phyloP scores from a whole-genome alignment of 2,329 filamentous ascomycete genomes.

The Clarireedia sp. region DNA sequence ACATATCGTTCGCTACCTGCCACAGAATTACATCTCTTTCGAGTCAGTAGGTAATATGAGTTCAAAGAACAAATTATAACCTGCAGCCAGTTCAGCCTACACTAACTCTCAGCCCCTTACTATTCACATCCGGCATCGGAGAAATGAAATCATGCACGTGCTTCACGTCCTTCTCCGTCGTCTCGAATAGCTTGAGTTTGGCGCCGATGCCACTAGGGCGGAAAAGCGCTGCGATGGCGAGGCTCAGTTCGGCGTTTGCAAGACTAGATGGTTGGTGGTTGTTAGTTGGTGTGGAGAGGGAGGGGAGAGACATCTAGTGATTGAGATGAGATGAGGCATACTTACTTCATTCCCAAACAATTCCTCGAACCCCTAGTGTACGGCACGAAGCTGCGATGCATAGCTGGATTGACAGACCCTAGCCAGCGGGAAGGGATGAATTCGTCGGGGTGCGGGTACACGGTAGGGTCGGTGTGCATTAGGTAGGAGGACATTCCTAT shows the following conservation, averaged over 20 bases:
- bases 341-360: constrained; percentile 6
- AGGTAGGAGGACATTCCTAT: constrained; percentile 8
- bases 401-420: background rate
- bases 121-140: background rate
- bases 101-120: background rate
- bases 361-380: constrained; percentile 1
- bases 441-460: background rate
- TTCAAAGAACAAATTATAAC: too few species aligned
- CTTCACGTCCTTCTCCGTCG: constrained; percentile 1
- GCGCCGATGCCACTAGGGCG: background rate
- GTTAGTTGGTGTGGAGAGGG: too few species aligned
- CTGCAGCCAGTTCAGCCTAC: too few species aligned
- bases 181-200: background rate
- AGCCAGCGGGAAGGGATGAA: constrained; percentile 6
- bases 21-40: too few species aligned
- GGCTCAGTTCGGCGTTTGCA: background rate
- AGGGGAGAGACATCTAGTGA: too few species aligned
- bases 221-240: background rate
- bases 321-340: background rate
- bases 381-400: background rate
- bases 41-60: too few species aligned
- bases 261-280: background rate
- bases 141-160: background rate
- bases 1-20: too few species aligned
- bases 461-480: background rate